Base-by-base conservation (phyloP, 1,139 yeast species). In the Pichia sp. region DNA sequence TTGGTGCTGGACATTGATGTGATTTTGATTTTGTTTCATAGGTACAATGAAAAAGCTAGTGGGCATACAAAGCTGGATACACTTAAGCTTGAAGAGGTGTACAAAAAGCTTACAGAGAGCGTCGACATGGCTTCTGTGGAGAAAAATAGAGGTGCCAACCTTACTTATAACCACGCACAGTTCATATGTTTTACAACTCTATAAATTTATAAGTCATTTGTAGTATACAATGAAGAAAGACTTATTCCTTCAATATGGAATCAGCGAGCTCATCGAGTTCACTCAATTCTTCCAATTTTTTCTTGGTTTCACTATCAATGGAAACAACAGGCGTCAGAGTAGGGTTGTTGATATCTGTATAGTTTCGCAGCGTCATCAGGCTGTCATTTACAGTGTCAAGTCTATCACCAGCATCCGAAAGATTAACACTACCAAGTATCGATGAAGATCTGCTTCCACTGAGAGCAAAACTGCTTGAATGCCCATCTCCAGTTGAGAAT, bases 251-350 rank as follows among this genome's bases (percentile, higher is more conserved):
- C 19, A 56, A 38, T 15, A 56, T 41, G 16, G 49, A 43, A 19
- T 51, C 57, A 7, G 58, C 50, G 14, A 56, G 42, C 14, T 45
- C 42, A 18, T 69, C 46, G 31, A 71, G 45, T 3, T 71, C 52
- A 30, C 62, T 67, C 1, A 66, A 56, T 37, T 61, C 44, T 13
- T 39, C 42, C 28, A 42, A 33, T 31, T 41, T 45, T n/a, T 37
- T 26, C 17, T 10, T 20, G 3, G 11, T 20, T n/a, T 24, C 23
- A 12, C 22, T 33, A 4, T 31, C 25, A 9, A 20, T n/a, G 4
- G 11, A 11, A 17, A 9, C 15, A 13, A 6, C 2, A 1, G 13
- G 11, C 6, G 13, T 17, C n/a, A 5, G 9, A 7, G 9, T 5
- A 10, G 12, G 12, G 25, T 17, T 16, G 22, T 22, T 21, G 18